phyloP scores from a whole-genome alignment of 1,284 basidiomycete genomes.

The Sporisorium iseilematis-ciliati region DNA sequence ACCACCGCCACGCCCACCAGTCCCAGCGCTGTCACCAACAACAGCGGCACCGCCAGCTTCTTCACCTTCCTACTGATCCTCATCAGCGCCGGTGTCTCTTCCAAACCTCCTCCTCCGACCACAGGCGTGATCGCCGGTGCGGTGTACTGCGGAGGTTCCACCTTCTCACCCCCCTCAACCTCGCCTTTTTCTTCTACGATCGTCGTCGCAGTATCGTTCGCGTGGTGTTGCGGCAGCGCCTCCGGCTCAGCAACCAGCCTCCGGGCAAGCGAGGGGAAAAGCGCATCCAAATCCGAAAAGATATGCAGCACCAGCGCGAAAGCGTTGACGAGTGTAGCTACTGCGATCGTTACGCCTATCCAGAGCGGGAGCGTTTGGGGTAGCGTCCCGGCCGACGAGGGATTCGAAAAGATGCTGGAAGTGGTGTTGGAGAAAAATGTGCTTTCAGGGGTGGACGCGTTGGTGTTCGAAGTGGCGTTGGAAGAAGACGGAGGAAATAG shows the following conservation, averaged over 20 bases:
- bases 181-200: constrained; percentile 8
- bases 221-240: background rate
- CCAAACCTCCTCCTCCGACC: background rate
- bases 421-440: background rate
- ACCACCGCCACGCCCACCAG: constrained; percentile 28
- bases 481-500: constrained; percentile 2
- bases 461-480: background rate
- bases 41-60: constrained; percentile 13
- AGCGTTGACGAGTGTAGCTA: constrained; percentile 13
- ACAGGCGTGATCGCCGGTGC: background rate
- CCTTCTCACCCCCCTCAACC: background rate
- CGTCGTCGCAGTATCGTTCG: constrained; percentile 18
- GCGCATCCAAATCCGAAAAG: constrained; percentile 19
- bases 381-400: background rate
- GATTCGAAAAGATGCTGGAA: too few relatives aligned
- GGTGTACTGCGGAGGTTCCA: constrained; percentile 18
- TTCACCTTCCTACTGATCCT: constrained; percentile 20
- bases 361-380: constrained; percentile 22
- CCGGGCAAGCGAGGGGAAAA: constrained; percentile 12
- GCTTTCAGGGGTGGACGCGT: background rate
- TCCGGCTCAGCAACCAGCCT: background rate
- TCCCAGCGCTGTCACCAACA: constrained; percentile 14
- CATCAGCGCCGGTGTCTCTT: constrained; percentile 1
- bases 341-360: constrained; percentile 19
- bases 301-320: constrained; percentile 23